These are phyloP conservation scores for Venturia pyrina DNA, from an alignment of 2,329 filamentous ascomycete genomes.

Conservation along the genomic window DNA sequence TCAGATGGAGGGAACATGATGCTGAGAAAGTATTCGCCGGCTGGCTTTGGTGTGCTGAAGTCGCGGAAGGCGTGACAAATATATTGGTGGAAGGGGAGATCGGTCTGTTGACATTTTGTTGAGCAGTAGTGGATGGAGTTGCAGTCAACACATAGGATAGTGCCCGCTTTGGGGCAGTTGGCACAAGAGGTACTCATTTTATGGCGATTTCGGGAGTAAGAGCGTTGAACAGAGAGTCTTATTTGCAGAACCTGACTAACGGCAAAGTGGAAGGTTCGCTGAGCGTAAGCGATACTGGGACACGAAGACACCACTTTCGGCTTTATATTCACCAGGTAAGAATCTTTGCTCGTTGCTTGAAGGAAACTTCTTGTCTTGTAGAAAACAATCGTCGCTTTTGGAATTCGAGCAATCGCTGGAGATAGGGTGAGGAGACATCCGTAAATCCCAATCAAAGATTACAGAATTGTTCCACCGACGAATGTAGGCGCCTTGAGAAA, in stretches of 20 bases:
- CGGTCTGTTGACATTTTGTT: not conserved
- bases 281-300: not conserved
- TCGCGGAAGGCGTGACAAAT: not conserved
- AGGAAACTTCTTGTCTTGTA: too few species aligned
- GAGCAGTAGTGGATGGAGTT: not conserved
- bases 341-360: too few species aligned
- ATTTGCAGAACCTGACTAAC: not conserved
- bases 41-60: not conserved
- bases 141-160: not conserved
- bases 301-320: too few species aligned
- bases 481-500: too few species aligned
- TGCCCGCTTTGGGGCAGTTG: not conserved
- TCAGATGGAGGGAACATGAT: not conserved
- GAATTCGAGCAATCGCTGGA: too few species aligned
- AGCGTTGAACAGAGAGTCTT: not conserved
- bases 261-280: not conserved
- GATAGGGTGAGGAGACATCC: too few species aligned
- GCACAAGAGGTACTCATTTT: not conserved
- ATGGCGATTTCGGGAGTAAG: not conserved
- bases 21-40: not conserved
- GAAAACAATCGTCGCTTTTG: too few species aligned
- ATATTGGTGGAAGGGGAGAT: not conserved
- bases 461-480: too few species aligned
- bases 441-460: too few species aligned
- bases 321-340: too few species aligned